Evolutionary conservation across 2,329 filamentous ascomycete species (phyloP), one percentile per base, ranked within the genome.

Genomic region (Aspergillus chevalieri): DNA sequence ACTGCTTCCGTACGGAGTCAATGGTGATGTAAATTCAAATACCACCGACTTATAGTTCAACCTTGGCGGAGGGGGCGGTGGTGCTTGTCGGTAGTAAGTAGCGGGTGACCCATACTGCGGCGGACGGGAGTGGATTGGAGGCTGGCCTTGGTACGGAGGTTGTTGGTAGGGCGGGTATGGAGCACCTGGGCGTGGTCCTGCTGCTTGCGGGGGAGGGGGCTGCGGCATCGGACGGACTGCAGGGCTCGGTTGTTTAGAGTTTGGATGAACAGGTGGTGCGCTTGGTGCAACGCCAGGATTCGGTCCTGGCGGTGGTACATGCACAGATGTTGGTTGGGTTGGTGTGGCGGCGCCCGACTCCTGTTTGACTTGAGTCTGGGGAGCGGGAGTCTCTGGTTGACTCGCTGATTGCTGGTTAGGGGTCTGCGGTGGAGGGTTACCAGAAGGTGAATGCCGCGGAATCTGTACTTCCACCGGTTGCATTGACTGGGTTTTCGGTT

Each of bases 1-100:
- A 34, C 65, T 68, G 50, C 65, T 70, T 57, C 68, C 69, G 34
- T 71, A 71, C 2, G 70, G 69, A 3, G 69, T 68, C 48, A 72
- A 57, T 0, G 69, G 65, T 8, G 71, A 69, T 9, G 69, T 68
- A 34, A 76, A 75, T 52, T 78, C 75, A 43, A 78, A 70, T 8
- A 77, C 71, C 5, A 78, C 68, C 2, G 73, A 67, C 53, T 72
- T 76, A 55, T 74, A 72, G 47, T 70, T 65, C 3, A 68, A 53
- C 48, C 70, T 72, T 8, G 67, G 60, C 33, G 68, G 63, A 4
- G 63, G 58, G 6, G 66, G 58, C 21, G 61, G 61, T 6, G 67
- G 58, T 3, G 63, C 60, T 21, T 63, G 64, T 14, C 61, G 61
- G 44, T 69, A 66, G 46, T 68, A 68, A 22, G 64, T 54, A 34